phyloP scores from a whole-genome alignment of 2,329 filamentous ascomycete species.

The Aureobasidium vineae region DNA sequence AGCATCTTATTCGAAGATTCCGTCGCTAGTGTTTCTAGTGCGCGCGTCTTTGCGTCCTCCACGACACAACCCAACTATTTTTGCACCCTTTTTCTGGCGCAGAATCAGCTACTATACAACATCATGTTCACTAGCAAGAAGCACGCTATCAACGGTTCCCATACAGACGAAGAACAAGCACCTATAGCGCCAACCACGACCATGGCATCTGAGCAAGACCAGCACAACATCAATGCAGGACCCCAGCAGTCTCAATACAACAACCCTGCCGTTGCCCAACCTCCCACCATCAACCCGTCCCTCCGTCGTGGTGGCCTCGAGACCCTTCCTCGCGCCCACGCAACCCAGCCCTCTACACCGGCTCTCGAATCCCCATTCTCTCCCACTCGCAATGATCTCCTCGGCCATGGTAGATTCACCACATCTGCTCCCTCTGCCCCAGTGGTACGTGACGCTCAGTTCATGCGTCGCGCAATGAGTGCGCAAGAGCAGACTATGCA shows the following conservation, averaged over 20 bases:
- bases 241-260: too few relatives aligned
- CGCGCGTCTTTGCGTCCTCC: neutral
- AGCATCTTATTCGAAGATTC: neutral
- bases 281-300: neutral
- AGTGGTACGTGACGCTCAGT: neutral
- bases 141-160: too few relatives aligned
- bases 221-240: too few relatives aligned
- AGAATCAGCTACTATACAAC: neutral
- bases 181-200: too few relatives aligned
- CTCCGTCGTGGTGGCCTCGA: neutral
- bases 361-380: neutral
- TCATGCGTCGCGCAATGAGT: neutral
- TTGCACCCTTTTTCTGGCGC: neutral
- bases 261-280: too few relatives aligned
- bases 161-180: too few relatives aligned
- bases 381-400: neutral
- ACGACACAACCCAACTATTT: too few relatives aligned
- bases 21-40: neutral
- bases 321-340: neutral
- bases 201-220: too few relatives aligned
- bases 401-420: neutral
- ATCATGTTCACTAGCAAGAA: neutral
- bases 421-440: neutral
- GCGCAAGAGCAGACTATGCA: neutral
- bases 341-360: neutral